Evolutionary conservation across 2,329 filamentous ascomycete species (phyloP).

Genomic region (Cladobotryum mycophilum): DNA sequence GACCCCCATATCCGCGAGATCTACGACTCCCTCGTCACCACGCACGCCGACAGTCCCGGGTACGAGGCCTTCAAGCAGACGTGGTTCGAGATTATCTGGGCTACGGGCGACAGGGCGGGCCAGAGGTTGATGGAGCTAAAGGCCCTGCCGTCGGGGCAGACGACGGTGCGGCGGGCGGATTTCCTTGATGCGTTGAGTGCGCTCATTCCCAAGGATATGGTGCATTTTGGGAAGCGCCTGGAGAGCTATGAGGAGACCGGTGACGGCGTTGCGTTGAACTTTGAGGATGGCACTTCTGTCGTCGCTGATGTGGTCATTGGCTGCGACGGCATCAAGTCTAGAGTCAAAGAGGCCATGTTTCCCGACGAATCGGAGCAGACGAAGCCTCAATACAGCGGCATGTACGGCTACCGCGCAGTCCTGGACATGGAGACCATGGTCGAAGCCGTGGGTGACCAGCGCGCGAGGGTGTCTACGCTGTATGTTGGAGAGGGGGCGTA

Average conservation of each 20-base stretch:
- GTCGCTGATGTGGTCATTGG: slow-evolving; percentile 18
- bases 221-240: slow-evolving; percentile 13
- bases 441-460: no score
- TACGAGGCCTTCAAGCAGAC: slow-evolving; percentile 14
- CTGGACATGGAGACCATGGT: no score
- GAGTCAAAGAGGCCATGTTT: slow-evolving; percentile 4
- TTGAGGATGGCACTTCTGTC: slow-evolving; percentile 13
- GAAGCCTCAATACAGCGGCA: slow-evolving; percentile 10
- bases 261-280: slow-evolving; percentile 2
- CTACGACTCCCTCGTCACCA: slow-evolving; percentile 31
- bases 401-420: slow-evolving; percentile 10
- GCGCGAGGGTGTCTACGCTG: no score
- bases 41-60: slow-evolving; percentile 5
- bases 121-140: slow-evolving; percentile 10
- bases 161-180: slow-evolving; percentile 12
- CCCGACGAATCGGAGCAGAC: slow-evolving; percentile 2
- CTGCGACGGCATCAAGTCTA: slow-evolving; percentile 18
- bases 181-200: slow-evolving; percentile 12
- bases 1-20: slow-evolving; percentile 37
- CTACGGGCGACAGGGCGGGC: slow-evolving; percentile 1
- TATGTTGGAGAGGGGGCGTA: no score
- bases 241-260: slow-evolving; percentile 1
- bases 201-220: slow-evolving; percentile 6
- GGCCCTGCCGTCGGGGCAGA: slow-evolving; percentile 10
- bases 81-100: slow-evolving; percentile 14